Conservation (phyloP, 2,329 filamentous ascomycete species). For the Pleoardoris graminearum region DNA sequence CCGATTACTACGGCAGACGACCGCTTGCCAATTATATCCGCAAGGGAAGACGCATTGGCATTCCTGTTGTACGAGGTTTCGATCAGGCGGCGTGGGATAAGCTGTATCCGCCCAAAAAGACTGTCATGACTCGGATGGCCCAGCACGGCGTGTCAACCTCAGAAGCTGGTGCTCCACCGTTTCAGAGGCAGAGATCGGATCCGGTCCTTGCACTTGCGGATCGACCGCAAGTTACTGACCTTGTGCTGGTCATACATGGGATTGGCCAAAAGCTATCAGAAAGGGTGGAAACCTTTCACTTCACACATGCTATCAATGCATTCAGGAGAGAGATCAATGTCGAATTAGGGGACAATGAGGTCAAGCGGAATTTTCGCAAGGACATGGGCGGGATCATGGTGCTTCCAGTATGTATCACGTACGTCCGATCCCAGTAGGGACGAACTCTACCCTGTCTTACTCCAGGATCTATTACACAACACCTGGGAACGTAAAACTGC, state of each 20-base stretch:
- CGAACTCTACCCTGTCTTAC: no score
- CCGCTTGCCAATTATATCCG: slow-evolving; percentile 80
- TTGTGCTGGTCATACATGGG: slow-evolving; percentile 89
- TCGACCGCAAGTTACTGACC: slow-evolving; percentile 76
- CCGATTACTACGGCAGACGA: slow-evolving; percentile 77
- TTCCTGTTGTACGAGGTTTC: slow-evolving; percentile 89
- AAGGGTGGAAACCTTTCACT: slow-evolving; percentile 92
- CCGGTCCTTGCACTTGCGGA: slow-evolving; percentile 66
- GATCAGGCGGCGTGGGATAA: slow-evolving; percentile 76
- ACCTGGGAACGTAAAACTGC: no score
- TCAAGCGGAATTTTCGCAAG: slow-evolving; percentile 74
- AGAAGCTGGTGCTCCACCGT: slow-evolving; percentile 48
- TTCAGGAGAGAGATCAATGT: slow-evolving; percentile 85
- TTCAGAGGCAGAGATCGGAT: slow-evolving; percentile 50
- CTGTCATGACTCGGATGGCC: slow-evolving; percentile 47
- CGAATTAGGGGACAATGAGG: slow-evolving; percentile 72
- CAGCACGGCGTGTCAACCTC: slow-evolving; percentile 51
- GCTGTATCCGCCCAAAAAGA: slow-evolving; percentile 61
- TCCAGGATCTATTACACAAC: no score
- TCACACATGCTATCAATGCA: slow-evolving; percentile 92
- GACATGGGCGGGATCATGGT: slow-evolving; percentile 92
- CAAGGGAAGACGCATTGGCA: slow-evolving; percentile 79
- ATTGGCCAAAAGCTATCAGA: slow-evolving; percentile 97
- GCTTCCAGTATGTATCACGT: slow-evolving; percentile 64
- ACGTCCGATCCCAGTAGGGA: no score